These are phyloP conservation scores for Wickerhamiella dianesei DNA, from an alignment of 805 yeast genomes.

Conservation along the genomic window DNA sequence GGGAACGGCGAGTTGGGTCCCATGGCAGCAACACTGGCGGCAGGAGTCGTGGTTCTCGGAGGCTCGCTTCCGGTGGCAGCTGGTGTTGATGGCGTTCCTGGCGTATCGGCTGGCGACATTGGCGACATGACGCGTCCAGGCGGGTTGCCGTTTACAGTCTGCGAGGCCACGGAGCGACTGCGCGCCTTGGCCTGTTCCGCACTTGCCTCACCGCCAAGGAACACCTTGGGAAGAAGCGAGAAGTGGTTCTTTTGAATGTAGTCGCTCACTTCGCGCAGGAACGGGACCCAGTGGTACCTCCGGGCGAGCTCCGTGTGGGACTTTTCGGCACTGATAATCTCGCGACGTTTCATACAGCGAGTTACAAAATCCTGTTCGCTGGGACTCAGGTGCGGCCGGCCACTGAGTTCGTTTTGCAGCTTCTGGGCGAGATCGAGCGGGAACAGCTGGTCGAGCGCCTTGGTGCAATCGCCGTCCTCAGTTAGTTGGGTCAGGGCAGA, in stretches of 20 bases:
- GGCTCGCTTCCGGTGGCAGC: background rate
- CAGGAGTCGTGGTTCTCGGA: background rate
- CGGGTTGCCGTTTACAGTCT: background rate
- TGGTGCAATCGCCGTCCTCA: constrained; percentile 26
- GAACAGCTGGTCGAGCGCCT: constrained; percentile 60
- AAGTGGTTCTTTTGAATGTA: constrained; percentile 48
- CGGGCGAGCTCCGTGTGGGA: constrained; percentile 44
- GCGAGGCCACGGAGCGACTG: background rate
- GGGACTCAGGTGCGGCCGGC: constrained; percentile 39
- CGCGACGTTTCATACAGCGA: constrained; percentile 60
- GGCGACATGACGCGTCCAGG: background rate
- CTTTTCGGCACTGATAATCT: constrained; percentile 35
- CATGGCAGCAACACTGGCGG: background rate
- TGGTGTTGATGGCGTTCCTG: background rate
- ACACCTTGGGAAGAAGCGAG: constrained; percentile 10
- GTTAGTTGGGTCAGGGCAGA: constrained; percentile 50
- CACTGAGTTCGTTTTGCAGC: constrained; percentile 21
- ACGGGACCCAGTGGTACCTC: constrained; percentile 75
- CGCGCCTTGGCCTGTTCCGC: background rate
- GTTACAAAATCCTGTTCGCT: constrained; percentile 67
- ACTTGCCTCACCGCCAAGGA: background rate
- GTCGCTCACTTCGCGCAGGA: constrained; percentile 64
- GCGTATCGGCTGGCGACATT: background rate
- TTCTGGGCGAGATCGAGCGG: constrained; percentile 43
- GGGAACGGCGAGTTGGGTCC: background rate